phyloP scores from a whole-genome alignment of 2,329 filamentous ascomycete genomes.

The Aureobasidium uvarum region DNA sequence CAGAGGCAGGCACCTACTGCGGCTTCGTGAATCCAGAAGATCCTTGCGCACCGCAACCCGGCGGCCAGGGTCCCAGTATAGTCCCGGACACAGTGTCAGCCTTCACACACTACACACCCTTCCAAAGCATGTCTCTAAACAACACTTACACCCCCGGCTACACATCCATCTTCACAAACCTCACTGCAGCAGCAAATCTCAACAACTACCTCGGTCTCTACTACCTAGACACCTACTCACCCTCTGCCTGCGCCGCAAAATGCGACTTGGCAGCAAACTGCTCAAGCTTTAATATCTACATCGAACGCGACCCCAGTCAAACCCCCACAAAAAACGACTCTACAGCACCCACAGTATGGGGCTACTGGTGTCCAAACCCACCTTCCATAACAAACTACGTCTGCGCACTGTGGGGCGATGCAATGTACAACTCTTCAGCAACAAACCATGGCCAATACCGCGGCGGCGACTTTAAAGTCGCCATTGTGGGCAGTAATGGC shows the following conservation, averaged over 20 bases:
- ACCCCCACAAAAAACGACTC: slow-evolving; percentile 31
- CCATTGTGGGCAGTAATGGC: slow-evolving; percentile 32
- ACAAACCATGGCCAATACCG: slow-evolving; percentile 34
- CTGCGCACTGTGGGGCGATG: slow-evolving; percentile 26
- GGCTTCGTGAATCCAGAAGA: slow-evolving; percentile 41
- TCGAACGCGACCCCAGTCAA: slow-evolving; percentile 28
- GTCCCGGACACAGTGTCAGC: slow-evolving; percentile 32
- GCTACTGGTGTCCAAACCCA: slow-evolving; percentile 28
- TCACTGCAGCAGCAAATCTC: slow-evolving; percentile 9
- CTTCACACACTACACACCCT: slow-evolving; percentile 33
- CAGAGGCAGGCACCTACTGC: slow-evolving; percentile 39
- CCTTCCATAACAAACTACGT: slow-evolving; percentile 11
- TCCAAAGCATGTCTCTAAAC: slow-evolving; percentile 30
- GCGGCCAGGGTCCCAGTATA: slow-evolving; percentile 32
- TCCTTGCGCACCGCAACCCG: slow-evolving; percentile 33
- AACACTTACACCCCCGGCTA: slow-evolving; percentile 26
- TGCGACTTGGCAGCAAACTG: slow-evolving; percentile 28
- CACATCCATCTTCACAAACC: slow-evolving; percentile 27
- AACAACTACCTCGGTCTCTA: slow-evolving; percentile 29
- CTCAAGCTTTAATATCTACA: slow-evolving; percentile 30
- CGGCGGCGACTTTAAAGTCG: slow-evolving; percentile 33
- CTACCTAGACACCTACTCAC: slow-evolving; percentile 26
- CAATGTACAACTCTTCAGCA: slow-evolving; percentile 28
- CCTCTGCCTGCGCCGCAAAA: slow-evolving; percentile 27
- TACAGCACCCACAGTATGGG: slow-evolving; percentile 31